Percentiles rank a stretch among this genome's conserved stretches.
Conservation (phyloP, 495 filamentous ascomycete genomes). For the Aspergillus affinis region DNA sequence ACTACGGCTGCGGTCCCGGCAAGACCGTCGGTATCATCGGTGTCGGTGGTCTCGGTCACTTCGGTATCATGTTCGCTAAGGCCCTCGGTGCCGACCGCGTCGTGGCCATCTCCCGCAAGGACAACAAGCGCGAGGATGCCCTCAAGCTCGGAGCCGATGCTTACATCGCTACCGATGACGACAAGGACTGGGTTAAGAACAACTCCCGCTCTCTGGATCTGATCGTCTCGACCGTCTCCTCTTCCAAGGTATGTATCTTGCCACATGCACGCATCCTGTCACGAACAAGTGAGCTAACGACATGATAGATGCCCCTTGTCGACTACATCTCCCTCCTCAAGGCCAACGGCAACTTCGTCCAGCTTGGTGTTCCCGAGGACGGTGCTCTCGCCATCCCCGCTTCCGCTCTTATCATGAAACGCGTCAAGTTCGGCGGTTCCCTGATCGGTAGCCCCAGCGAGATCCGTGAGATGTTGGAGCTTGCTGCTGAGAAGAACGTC, state of each 20-base stretch:
- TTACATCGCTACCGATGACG: constrained; percentile 76
- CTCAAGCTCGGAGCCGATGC: constrained; percentile 51
- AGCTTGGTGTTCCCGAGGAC: constrained; percentile 67
- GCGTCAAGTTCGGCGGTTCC: constrained; percentile 61
- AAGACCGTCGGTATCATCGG: constrained; percentile 76
- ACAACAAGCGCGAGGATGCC: constrained; percentile 64
- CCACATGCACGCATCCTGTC: neutral
- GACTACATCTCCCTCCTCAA: constrained; percentile 65
- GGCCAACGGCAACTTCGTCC: constrained; percentile 64
- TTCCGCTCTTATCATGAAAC: constrained; percentile 53
- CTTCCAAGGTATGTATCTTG: constrained; percentile 36
- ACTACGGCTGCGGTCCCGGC: constrained; percentile 68
- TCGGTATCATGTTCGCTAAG: constrained; percentile 51
- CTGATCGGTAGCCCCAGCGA: constrained; percentile 64
- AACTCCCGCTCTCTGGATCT: constrained; percentile 63
- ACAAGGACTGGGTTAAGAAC: constrained; percentile 62
- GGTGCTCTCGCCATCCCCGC: constrained; percentile 56
- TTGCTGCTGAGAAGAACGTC: constrained; percentile 67
- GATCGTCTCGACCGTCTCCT: constrained; percentile 70
- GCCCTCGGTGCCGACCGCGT: constrained; percentile 69
- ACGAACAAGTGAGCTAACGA: neutral
- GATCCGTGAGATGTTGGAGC: constrained; percentile 71
- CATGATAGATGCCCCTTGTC: constrained; percentile 57
- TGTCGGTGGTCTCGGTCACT: constrained; percentile 71
- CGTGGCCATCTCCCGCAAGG: constrained; percentile 66